Conservation (phyloP, 768 basidiomycete species). For the Hygrocybe coccinea region DNA sequence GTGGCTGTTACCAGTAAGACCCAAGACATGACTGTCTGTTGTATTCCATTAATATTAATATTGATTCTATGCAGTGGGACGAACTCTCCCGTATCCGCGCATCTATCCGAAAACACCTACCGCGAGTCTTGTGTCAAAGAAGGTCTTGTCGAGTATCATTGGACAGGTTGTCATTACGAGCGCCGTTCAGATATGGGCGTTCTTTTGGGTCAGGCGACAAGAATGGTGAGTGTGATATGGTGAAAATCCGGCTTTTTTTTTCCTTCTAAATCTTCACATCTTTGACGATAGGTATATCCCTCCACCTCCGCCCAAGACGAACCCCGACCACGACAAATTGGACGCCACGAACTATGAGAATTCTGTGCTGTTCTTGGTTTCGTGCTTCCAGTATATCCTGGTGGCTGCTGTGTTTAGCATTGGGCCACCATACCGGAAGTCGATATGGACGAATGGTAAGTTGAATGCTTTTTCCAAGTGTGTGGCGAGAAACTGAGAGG, state of each 20-base stretch:
- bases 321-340: slow-evolving; percentile 59
- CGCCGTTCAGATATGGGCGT: slow-evolving; percentile 78
- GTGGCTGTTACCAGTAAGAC: slow-evolving; percentile 90
- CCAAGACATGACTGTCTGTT: slow-evolving; percentile 2
- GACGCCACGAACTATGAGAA: slow-evolving; percentile 90
- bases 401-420: slow-evolving; percentile 97
- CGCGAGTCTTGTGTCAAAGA: slow-evolving; percentile 91
- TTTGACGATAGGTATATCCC: slow-evolving; percentile 63
- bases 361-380: slow-evolving; percentile 84
- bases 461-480: slow-evolving; percentile 6
- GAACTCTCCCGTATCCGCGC: slow-evolving; percentile 82
- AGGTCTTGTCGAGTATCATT: slow-evolving; percentile 87
- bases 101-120: slow-evolving; percentile 91
- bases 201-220: slow-evolving; percentile 81
- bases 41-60: not conserved
- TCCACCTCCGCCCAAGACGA: slow-evolving; percentile 46
- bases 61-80: slow-evolving; percentile 66
- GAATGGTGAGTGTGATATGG: slow-evolving; percentile 57
- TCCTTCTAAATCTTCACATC: not conserved
- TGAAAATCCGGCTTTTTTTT: not conserved
- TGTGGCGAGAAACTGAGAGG: not conserved
- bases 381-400: slow-evolving; percentile 97
- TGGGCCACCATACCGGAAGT: slow-evolving; percentile 91
- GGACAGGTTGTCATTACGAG: slow-evolving; percentile 89
- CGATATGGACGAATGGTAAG: slow-evolving; percentile 93